Base-by-base conservation (phyloP, 108 stramenopile genomes). In the Fragilariopsis cylindrus region DNA sequence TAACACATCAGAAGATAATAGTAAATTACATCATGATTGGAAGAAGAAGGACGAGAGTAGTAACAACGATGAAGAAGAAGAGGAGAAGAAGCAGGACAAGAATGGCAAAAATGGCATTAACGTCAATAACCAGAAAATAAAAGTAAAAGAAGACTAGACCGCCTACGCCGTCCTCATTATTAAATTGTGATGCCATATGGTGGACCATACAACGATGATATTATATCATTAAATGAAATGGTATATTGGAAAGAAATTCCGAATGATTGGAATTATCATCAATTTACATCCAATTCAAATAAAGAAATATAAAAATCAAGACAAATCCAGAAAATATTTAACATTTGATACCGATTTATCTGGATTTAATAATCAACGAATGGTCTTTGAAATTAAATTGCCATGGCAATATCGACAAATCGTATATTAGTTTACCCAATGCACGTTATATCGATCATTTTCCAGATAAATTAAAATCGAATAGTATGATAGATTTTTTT, bases 371-470 rank as follows among this genome's bases (percentile, higher is more conserved):
- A 71, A 67, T 41, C 54, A 57, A 39, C 65, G 65, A 67, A 48
- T 82, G 78, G 75, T 39, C 4, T 48, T 47, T 52, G 71, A 98
- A 82, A 95, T 95, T 13, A 87, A 92, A 44, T 97, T 7, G 91
- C 88, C 5, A 89, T 97, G 75, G 96, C 98, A 7, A 82, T 86
- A 76, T 94, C 94, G 15, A 98, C 92, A 73, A 94, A 93, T 4
- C 81, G 98, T 2, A 96, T 87, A 0, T 78, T 98, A 11, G 96
- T 98, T 44, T 82, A 44, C 78, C 78, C 39, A 73, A 76, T 3
- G 70, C 56, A 13, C 70, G 62, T 0, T 8, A 4, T 15, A 45
- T 63, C 3, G 40, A 41, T 9, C 62, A 63, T 40, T n/a, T 63
- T 7, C 15, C 43, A 9, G 4, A 63, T 1, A n/a, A 18, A 9